These are phyloP conservation scores for Pseudopithomyces chartarum DNA, from an alignment of 2,329 filamentous ascomycete species.

Conservation along the genomic window DNA sequence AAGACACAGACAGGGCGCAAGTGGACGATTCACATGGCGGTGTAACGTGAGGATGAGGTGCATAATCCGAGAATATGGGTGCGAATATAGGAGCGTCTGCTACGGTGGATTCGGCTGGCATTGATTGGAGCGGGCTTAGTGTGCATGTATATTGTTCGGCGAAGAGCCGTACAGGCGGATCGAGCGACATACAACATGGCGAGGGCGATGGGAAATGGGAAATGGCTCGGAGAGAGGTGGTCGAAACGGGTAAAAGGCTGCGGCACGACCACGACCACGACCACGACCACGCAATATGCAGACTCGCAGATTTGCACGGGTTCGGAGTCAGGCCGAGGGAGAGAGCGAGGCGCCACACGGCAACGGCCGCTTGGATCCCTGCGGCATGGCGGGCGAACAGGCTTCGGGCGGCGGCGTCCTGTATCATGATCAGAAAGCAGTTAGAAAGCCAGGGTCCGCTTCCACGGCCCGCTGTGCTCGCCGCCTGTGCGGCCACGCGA, in stretches of 20 bases:
- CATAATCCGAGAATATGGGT: too few relatives aligned
- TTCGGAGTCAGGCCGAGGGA: not conserved
- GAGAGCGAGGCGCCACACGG: not conserved
- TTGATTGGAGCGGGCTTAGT: not conserved
- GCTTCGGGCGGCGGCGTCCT: too few relatives aligned
- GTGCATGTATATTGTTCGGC: not conserved
- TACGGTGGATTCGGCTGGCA: not conserved
- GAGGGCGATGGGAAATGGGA: not conserved
- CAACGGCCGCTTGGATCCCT: not conserved
- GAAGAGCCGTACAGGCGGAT: conserved; percentile 1
- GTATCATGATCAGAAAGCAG: not conserved
- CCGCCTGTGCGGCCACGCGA: not conserved
- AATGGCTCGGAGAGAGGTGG: too few relatives aligned
- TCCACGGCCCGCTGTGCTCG: not conserved
- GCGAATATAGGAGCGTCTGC: too few relatives aligned
- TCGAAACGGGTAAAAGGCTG: too few relatives aligned
- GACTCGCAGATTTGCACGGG: not conserved
- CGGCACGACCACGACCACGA: too few relatives aligned
- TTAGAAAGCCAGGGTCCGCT: not conserved
- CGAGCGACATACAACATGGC: not conserved
- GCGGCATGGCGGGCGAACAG: not conserved
- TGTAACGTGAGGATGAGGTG: too few relatives aligned
- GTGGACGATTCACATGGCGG: too few relatives aligned
- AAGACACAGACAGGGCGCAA: too few relatives aligned
- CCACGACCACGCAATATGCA: too few relatives aligned